Conservation (phyloP, 2,329 filamentous ascomycete genomes). For the Fusarium lateritium region DNA sequence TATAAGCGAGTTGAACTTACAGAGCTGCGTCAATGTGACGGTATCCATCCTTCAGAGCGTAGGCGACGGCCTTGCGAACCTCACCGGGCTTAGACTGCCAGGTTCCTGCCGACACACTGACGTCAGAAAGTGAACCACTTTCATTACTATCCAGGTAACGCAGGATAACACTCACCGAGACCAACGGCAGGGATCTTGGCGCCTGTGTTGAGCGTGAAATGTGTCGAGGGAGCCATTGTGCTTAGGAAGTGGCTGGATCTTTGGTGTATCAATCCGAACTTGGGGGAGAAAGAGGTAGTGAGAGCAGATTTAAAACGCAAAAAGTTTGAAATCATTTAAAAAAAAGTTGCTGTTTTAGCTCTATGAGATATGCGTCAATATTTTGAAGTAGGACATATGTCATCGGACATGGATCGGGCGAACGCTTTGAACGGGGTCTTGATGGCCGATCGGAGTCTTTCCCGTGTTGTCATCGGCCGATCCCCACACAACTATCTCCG, state of each 20-base stretch:
- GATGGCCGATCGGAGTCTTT: no score
- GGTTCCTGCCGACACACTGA: conserved; percentile 58
- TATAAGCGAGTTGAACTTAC: not conserved
- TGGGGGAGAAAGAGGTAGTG: not conserved
- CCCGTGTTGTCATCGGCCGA: no score
- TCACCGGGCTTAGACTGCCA: conserved; percentile 72
- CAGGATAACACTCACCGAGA: not conserved
- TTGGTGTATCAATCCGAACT: not conserved
- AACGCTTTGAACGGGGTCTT: not conserved
- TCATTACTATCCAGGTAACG: no score
- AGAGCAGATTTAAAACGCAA: not conserved
- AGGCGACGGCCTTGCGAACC: conserved; percentile 67
- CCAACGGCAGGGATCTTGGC: not conserved
- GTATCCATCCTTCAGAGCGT: conserved; percentile 66
- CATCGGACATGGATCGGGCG: not conserved
- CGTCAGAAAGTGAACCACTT: not conserved
- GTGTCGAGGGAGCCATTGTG: not conserved
- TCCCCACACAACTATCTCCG: no score
- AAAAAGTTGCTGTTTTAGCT: not conserved
- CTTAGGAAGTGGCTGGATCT: not conserved
- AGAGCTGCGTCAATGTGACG: conserved; percentile 66
- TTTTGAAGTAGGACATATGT: not conserved
- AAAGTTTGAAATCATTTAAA: no score
- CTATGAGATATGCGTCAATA: not conserved
- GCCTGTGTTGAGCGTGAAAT: not conserved